Base-by-base conservation (phyloP, 768 basidiomycete species). In the Scleroderma citrinum region DNA sequence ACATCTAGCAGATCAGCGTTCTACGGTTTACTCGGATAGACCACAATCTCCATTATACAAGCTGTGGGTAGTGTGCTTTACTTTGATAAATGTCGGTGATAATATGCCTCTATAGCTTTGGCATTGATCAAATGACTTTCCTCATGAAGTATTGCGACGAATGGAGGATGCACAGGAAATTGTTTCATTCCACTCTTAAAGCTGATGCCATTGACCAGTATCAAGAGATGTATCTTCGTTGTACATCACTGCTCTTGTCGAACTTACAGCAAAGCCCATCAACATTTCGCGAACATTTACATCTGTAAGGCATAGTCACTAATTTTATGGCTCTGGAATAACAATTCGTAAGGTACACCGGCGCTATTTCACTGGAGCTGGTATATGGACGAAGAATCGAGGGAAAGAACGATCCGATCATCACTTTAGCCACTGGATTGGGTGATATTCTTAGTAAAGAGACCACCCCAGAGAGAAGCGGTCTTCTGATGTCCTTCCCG, bases 301-400 rank as follows among this genome's bases (percentile, higher is more conserved):
- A 42, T n/a, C 24, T 42, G 40, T 42, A 11, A 16, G 24, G 10
- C 19, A 6, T 13, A 44, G 13, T 48, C 34, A 14, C 34, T 13
- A 5, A 13, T 14, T 7, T 29, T n/a, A 4, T 7, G 19, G 40
- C 24, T 12, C 24, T 7, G 5, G 7, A 13, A 11, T 26, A 5
- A 26, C 23, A 26, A 14, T 26, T n/a, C 17, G 16, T 6, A 2
- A 41, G 21, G 32, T 32, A 16, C n/a, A 35, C 34, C 51, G 54
- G 3, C 46, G 38, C 48, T 41, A 54, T 39, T 37, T 56, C 57
- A 50, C 69, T 57, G 63, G 70, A 44, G 56, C 36, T 23, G 24
- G 29, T 37, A 30, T 51, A 40, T 55, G 57, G 48, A 14, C 44
- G 50, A n/a, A 44, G 32, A 19, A 20, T 32, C 8, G 30, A 12